Evolutionary conservation across 495 filamentous ascomycete species (phyloP).

Genomic region (Trichoderma erinaceum): DNA sequence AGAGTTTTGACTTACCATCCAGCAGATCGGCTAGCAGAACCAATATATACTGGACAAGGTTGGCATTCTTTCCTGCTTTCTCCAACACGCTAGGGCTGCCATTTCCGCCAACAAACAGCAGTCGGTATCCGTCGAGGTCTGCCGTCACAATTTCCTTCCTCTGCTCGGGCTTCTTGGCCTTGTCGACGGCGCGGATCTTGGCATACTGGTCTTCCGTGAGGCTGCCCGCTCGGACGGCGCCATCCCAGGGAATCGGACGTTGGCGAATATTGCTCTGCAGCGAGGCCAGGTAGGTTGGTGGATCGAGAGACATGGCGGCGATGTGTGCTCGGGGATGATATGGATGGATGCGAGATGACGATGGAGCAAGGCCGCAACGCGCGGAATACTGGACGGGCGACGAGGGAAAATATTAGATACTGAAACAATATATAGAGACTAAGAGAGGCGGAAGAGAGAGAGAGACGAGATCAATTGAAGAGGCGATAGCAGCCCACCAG

Average conservation of each 20-base stretch:
- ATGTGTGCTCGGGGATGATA: not conserved
- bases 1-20: conserved; percentile 53
- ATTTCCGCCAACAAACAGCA: conserved; percentile 67
- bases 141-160: conserved; percentile 72
- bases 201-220: conserved; percentile 91
- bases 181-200: conserved; percentile 96
- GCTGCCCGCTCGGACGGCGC: conserved; percentile 85
- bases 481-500: not conserved
- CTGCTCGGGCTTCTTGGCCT: conserved; percentile 78
- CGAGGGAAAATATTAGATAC: not conserved
- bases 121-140: conserved; percentile 70
- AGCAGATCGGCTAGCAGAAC: conserved; percentile 85
- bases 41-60: conserved; percentile 91
- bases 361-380: not conserved
- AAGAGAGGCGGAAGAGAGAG: not conserved
- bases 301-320: conserved; percentile 73
- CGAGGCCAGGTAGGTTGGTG: conserved; percentile 81
- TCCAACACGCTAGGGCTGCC: conserved; percentile 72
- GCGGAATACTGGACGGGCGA: not conserved
- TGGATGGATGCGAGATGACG: not conserved
- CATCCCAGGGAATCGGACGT: conserved; percentile 95
- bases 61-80: conserved; percentile 66
- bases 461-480: not conserved
- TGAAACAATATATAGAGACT: not conserved
- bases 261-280: conserved; percentile 92